Conservation (phyloP, 192 early-diverging fungal genomes). For the Backusella tarrabulga region DNA sequence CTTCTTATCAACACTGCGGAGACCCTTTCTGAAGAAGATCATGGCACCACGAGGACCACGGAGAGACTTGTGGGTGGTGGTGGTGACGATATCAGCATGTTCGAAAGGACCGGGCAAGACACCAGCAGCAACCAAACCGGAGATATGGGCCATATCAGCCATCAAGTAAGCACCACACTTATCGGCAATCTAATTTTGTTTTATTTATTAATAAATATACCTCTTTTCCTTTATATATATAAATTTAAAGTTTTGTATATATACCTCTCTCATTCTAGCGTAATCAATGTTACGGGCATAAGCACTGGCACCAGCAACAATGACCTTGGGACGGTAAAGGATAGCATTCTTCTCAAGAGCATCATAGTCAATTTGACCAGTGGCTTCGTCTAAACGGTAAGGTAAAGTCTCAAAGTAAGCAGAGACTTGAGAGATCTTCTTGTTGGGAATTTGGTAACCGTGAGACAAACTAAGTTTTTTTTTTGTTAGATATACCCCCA, state of each 20-base stretch:
- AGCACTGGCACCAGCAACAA: conserved; percentile 93
- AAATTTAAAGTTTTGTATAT: background rate
- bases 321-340: conserved; percentile 94
- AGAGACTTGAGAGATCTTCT: conserved; percentile 95
- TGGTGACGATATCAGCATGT: conserved; percentile 95
- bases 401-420: conserved; percentile 96
- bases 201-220: background rate
- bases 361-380: conserved; percentile 93
- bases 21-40: conserved; percentile 98
- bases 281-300: conserved; percentile 97
- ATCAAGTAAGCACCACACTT: conserved; percentile 86
- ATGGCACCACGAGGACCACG: conserved; percentile 97
- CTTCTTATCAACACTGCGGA: conserved; percentile 87
- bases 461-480: conserved; percentile 79
- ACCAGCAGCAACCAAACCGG: conserved; percentile 85
- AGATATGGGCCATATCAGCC: conserved; percentile 97
- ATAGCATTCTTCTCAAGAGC: conserved; percentile 74
- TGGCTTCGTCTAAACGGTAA: conserved; percentile 87
- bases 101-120: conserved; percentile 89
- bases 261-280: conserved; percentile 65
- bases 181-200: conserved; percentile 70
- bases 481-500: background rate
- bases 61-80: conserved; percentile 98
- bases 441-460: conserved; percentile 95
- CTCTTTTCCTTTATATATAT: background rate